A percentile compares a stretch with the other conserved stretches of the same genome.
phyloP scores from a whole-genome alignment of 306 rosid genomes.

The Medicago ruthenica region DNA sequence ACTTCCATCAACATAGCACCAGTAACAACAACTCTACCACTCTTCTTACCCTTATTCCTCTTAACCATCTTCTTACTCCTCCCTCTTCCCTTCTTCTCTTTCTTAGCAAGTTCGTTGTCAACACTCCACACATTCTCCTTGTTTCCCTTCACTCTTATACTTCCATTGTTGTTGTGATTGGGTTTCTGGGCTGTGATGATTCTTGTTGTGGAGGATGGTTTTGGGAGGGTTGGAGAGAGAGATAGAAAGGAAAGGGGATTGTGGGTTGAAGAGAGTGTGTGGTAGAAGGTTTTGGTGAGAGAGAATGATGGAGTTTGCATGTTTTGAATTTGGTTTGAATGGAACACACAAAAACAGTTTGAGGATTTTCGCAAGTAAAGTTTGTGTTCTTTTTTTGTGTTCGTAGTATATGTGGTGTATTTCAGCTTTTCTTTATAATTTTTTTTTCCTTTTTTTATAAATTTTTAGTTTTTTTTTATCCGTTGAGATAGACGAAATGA shows the following conservation, averaged over 20 bases:
- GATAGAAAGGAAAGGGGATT: conserved; percentile 47
- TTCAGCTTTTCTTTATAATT: too few species aligned
- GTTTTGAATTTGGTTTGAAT: conserved; percentile 25
- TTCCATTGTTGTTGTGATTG: conserved; percentile 22
- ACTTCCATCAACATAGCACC: conserved; percentile 86
- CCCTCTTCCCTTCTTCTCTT: conserved; percentile 44
- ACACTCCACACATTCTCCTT: conserved; percentile 90
- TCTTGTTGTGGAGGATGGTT: conserved; percentile 47
- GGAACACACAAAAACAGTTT: background rate
- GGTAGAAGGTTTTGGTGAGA: conserved; percentile 40
- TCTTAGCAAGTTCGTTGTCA: conserved; percentile 71
- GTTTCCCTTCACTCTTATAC: conserved; percentile 57
- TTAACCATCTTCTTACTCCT: conserved; percentile 54
- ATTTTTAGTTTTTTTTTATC: too few species aligned
- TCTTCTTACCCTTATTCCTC: conserved; percentile 54
- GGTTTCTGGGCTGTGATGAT: conserved; percentile 48
- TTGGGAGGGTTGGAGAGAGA: conserved; percentile 43
- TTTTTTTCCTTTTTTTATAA: too few species aligned
- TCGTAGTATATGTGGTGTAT: too few species aligned
- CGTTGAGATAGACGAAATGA: too few species aligned
- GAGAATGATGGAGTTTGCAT: conserved; percentile 62
- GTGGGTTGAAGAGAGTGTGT: conserved; percentile 49
- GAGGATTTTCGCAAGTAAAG: background rate
- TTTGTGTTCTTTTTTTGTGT: too few species aligned
- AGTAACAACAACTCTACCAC: conserved; percentile 63